Evolutionary conservation across 2,329 filamentous ascomycete genomes (phyloP).

Genomic region (Clonostachys sp.): DNA sequence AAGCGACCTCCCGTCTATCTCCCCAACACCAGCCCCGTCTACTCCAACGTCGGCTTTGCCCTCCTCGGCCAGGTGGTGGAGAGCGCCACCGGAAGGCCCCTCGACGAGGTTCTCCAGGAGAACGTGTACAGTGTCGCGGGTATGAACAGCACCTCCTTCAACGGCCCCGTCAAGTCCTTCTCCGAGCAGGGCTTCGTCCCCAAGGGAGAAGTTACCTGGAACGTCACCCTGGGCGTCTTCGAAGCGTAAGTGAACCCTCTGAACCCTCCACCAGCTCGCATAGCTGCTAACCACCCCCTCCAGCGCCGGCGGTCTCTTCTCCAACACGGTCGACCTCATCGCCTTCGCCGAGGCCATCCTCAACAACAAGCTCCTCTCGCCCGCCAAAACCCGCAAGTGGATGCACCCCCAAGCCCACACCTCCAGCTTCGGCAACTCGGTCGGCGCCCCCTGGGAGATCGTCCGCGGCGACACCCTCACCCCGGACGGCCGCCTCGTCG

Average conservation of each 20-base stretch:
- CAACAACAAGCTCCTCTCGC: constrained; percentile 30
- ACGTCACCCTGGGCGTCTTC: constrained; percentile 23
- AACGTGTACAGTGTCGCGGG: constrained; percentile 33
- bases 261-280: not conserved
- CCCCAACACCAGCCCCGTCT: constrained; percentile 37
- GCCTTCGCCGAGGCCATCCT: constrained; percentile 35
- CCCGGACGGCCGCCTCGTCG: constrained; percentile 30
- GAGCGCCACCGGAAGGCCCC: constrained; percentile 30
- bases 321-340: constrained; percentile 32
- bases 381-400: constrained; percentile 33
- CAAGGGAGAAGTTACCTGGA: constrained; percentile 22
- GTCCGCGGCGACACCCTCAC: constrained; percentile 23
- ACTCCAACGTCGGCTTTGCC: constrained; percentile 42
- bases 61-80: constrained; percentile 40
- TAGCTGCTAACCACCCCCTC: not conserved
- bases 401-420: constrained; percentile 32
- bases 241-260: constrained; percentile 19
- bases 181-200: constrained; percentile 26
- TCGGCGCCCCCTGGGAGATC: constrained; percentile 43
- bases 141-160: constrained; percentile 32
- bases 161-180: constrained; percentile 18
- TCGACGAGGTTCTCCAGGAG: constrained; percentile 29
- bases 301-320: constrained; percentile 33
- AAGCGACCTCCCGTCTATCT: constrained; percentile 28
- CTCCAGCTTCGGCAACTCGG: constrained; percentile 20